Evolutionary conservation across 176 grass and related monocot genomes (phyloP), one percentile per base, ranked within the genome.

Genomic region (Raddia distichophylla): DNA sequence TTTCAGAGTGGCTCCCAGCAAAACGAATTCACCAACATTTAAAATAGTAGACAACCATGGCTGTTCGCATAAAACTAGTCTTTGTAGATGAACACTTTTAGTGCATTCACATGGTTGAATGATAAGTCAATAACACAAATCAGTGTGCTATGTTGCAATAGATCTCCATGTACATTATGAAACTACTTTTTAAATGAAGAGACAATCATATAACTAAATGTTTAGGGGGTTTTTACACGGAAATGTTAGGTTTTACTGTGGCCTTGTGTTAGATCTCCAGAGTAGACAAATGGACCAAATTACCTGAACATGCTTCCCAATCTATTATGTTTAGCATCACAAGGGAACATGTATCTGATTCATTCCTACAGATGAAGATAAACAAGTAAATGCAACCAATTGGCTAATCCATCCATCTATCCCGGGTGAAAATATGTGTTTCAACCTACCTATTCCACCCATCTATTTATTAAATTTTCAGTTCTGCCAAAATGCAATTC

Each of bases 391-490:
- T 60, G 19, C 19, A 60, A 60, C 58, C 19, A 60, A 27, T 60
- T 22, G 57, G 1, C 19, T 22, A 60, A 10, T 15, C 18, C 18
- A 68, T 40, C 37, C 37, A 60, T 12, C 19, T 11, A 27, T 70
- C 57, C 10, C 4, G 5, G 44, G 2, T 63, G 22, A 57, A 8
- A n/a, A 48, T 71, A 9, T 60, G 9, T 60, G 9, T 11, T 27
- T 22, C 9, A 60, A 60, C 20, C 22, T 60, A 19, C 19, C 19
- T 27, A 60, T 60, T 27, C 19, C 58, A 60, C 58, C 58, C 22
- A 60, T 60, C 58, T 34, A 52, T 73, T 37, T 55, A 11, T 46
- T 77, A 87, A 8, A 12, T 82, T 47, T 61, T 69, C 47, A 87
- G 55, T 53, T 34, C 19, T 43, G 5, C 43, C 65, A 58, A 20